phyloP scores from a whole-genome alignment of 192 early-diverging fungal genomes.

The Dimargaris cristalligena region DNA sequence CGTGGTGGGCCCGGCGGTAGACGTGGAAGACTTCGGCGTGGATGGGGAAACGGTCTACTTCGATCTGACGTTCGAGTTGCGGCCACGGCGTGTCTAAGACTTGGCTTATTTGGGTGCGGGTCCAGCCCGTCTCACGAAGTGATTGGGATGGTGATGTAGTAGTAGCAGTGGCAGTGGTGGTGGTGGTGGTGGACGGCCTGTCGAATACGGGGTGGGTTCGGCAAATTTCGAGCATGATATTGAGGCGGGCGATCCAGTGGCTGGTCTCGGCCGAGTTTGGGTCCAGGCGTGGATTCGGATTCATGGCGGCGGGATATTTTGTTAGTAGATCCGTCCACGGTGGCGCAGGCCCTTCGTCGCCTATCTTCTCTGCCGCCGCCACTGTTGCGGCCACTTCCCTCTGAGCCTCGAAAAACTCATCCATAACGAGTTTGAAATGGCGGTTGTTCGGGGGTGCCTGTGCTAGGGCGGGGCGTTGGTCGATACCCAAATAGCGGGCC shows the following conservation, averaged over 20 bases:
- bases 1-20: constrained; percentile 65
- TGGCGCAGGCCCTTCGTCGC: no score
- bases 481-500: constrained; percentile 29
- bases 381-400: no score
- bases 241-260: constrained; percentile 20
- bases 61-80: constrained; percentile 28
- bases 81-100: constrained; percentile 22
- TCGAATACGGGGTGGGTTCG: no score
- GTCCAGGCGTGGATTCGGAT: not conserved
- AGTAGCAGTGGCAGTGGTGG: not conserved
- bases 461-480: constrained; percentile 22
- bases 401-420: constrained; percentile 23
- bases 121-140: not conserved
- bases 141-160: not conserved
- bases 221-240: constrained; percentile 15
- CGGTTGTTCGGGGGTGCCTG: constrained; percentile 20
- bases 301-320: not conserved
- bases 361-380: no score
- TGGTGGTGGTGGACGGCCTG: not conserved
- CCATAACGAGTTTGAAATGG: constrained; percentile 24
- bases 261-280: constrained; percentile 10
- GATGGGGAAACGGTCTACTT: constrained; percentile 36
- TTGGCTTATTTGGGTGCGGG: constrained; percentile 19
- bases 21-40: constrained; percentile 52
- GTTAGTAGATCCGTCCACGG: no score